Base-by-base conservation (phyloP, 768 basidiomycete genomes). In the Lyophyllum atratum region DNA sequence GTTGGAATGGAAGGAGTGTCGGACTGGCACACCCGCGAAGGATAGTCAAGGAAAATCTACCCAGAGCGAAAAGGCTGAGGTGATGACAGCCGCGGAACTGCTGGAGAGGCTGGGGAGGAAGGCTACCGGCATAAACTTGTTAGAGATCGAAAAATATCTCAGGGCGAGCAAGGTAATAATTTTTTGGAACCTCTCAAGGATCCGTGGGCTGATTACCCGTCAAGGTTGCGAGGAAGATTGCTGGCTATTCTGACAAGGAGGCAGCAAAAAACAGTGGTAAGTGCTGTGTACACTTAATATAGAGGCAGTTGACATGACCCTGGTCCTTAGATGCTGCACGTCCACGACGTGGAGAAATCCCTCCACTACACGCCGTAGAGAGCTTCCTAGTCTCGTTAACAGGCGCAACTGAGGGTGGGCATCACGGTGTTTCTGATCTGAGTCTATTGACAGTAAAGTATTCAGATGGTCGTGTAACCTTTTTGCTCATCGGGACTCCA, bases 121-220 rank as follows among this genome's bases (percentile, higher is more conserved):
- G 68, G 85, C 80, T 24, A 82, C 83, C 50, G 89, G 87, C 9
- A 82, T 95, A 62, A 96, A 97, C 68, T 70, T 96, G 33, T 74
- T 95, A 52, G 92, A 93, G 68, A 81, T 97, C 21, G 90, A 89
- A 61, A 71, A 73, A 10, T 98, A 97, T 72, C 72, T 98, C 53
- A 87, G 82, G 68, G 82, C 76, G 58, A 95, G 93, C 70, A 96
- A 95, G 81, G 93, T 81, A 74, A 74, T 68, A 73, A 73, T n/a
- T 24, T 4, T 1, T 45, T 34, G 10, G 14, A 44, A 21, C n/a
- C 17, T 29, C 54, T 29, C 54, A n/a, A 15, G 22, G n/a, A 9
- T 24, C 7, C 24, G 17, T 29, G 33, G 14, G 2, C 39, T 37
- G 21, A 19, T 14, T 48, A 29, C 28, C 2, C 15, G 5, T 33